Base-by-base conservation (phyloP, 2,329 filamentous ascomycete genomes). In the Albifimbria verrucaria region DNA sequence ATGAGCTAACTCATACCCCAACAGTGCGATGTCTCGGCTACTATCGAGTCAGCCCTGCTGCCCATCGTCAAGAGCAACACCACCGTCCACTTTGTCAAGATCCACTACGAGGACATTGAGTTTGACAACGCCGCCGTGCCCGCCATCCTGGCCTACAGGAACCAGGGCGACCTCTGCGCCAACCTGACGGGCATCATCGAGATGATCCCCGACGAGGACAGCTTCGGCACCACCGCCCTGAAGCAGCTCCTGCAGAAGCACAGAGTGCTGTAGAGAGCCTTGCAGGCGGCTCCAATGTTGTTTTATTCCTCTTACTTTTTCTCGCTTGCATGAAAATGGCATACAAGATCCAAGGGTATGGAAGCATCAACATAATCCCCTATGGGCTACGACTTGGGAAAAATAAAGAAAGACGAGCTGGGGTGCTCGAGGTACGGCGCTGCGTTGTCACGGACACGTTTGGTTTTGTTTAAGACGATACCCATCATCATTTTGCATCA, bases 51-150 rank as follows among this genome's bases (percentile, higher is more conserved):
- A 41, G 92, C 89, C 49, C 78, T 99, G 62, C 74, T 79, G 50
- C 87, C 88, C 2, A 79, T 97, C 24, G 91, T 96, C 42, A 77
- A 80, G 56, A 77, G 82, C 55, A 78, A 96, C 66, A 79, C 83
- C 21, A 81, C 85, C 10, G 82, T 89, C 28, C 90, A 90, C 65
- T 97, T 99, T 67, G 82, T 97, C 74, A 95, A 93, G 74, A 82
- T 97, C 47, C 87, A 96, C 71, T 90, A 91, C 68, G 86, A 89
- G 57, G 92, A 96, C 54, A 95, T 96, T 36, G 92, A 97, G 69
- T 96, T 97, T 78, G 91, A 97, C 68, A 85, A 89, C 54, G 89
- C 92, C 26, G 87, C 88, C 45, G 89, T 96, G 2, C 94, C 94
- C 1, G 91, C 94, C 4, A 78, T 97, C 36, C 78, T 97, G 48